phyloP scores from a whole-genome alignment of 805 yeast species.

The Saturnispora bothae region DNA sequence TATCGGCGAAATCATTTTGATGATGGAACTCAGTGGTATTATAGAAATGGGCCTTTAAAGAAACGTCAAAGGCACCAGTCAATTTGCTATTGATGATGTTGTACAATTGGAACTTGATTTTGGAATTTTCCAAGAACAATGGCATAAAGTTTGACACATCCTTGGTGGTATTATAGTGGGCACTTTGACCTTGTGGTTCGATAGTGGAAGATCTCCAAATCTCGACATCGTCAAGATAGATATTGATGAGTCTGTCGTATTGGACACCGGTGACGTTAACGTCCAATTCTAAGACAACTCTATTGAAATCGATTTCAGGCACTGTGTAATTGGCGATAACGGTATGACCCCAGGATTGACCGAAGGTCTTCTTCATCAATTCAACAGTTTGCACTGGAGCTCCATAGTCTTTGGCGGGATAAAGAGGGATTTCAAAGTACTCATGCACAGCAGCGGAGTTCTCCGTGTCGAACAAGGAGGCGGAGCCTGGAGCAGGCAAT shows the following conservation, averaged over 20 bases:
- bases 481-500: background rate
- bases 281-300: constrained; percentile 42
- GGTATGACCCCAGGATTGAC: constrained; percentile 52
- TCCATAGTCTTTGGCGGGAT: constrained; percentile 22
- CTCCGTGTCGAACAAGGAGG: background rate
- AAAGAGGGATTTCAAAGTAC: constrained; percentile 24
- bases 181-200: constrained; percentile 52
- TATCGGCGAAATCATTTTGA: constrained; percentile 1
- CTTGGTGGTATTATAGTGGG: constrained; percentile 42
- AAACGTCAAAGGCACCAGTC: constrained; percentile 51
- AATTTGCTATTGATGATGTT: constrained; percentile 45
- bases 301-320: constrained; percentile 39
- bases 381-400: constrained; percentile 31
- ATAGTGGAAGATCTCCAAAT: constrained; percentile 82
- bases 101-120: constrained; percentile 51
- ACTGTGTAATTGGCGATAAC: constrained; percentile 31
- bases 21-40: constrained; percentile 1
- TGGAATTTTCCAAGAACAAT: constrained; percentile 35
- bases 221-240: constrained; percentile 51
- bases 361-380: constrained; percentile 41
- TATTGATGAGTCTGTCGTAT: constrained; percentile 55
- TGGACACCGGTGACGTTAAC: constrained; percentile 50
- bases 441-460: constrained; percentile 16
- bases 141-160: constrained; percentile 50
- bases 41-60: constrained; percentile 30